Percentiles rank a stretch among this genome's conserved stretches.
Conservation (phyloP, 768 basidiomycete genomes). For the Ephemerocybe angulata region DNA sequence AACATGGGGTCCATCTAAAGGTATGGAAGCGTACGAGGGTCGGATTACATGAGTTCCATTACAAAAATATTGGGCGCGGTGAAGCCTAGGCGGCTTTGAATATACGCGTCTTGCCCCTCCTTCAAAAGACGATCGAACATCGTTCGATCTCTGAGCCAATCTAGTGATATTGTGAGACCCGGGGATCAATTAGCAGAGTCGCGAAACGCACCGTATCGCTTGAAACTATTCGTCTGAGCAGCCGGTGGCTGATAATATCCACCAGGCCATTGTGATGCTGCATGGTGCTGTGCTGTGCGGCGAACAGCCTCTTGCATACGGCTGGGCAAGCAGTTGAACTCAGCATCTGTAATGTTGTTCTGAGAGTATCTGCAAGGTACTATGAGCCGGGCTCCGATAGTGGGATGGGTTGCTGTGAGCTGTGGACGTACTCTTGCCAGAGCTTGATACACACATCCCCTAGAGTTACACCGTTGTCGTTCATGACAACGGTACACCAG, state of each 20-base stretch:
- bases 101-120: constrained; percentile 51
- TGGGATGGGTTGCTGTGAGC: constrained; percentile 23
- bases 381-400: not conserved
- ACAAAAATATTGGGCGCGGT: constrained; percentile 77
- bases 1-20: no score
- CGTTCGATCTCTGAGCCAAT: constrained; percentile 72
- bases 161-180: constrained; percentile 29
- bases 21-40: no score
- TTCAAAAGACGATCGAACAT: constrained; percentile 64
- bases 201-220: constrained; percentile 46
- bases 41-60: constrained; percentile 56
- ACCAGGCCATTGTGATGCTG: constrained; percentile 20
- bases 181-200: not conserved
- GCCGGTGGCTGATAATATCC: constrained; percentile 49
- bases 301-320: constrained; percentile 72
- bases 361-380: constrained; percentile 59
- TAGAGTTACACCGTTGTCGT: constrained; percentile 68
- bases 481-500: constrained; percentile 73
- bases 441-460: constrained; percentile 66
- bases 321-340: constrained; percentile 55
- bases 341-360: constrained; percentile 59
- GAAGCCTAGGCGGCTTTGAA: constrained; percentile 61
- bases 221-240: constrained; percentile 49
- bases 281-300: constrained; percentile 48
- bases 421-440: constrained; percentile 65